Evolutionary conservation across 345 rosid genomes (phyloP).

Genomic region (Brassica cretica): DNA sequence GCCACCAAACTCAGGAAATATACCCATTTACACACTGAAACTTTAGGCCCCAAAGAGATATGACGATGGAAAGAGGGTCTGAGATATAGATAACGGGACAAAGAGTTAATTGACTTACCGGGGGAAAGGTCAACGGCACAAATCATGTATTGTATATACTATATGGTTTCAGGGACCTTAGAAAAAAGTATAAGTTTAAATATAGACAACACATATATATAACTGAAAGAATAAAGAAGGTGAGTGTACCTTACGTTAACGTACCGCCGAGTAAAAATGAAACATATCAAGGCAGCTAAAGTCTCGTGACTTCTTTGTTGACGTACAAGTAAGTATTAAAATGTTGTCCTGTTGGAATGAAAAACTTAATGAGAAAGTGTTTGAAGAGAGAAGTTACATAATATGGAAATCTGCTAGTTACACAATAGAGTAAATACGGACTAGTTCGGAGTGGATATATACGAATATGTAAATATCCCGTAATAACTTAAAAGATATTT

Average conservation of each 20-base stretch:
- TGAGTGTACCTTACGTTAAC: conserved; percentile 9
- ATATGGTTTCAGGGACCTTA: background rate
- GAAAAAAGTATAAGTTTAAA: background rate
- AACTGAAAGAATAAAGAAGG: background rate
- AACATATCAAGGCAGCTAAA: background rate
- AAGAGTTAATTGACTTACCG: background rate
- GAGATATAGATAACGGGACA: background rate
- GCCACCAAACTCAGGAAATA: background rate
- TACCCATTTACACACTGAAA: background rate
- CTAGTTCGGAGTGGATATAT: too few relatives aligned
- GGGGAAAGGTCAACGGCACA: background rate
- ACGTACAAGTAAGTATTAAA: background rate
- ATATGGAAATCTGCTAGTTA: too few relatives aligned
- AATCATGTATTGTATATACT: background rate
- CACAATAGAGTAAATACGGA: too few relatives aligned
- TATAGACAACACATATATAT: background rate
- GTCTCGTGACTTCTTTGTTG: conserved; percentile 17
- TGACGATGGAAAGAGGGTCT: background rate
- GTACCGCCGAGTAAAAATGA: background rate
- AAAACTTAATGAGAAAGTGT: too few relatives aligned
- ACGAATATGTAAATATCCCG: too few relatives aligned
- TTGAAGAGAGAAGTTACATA: too few relatives aligned
- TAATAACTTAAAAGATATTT: too few relatives aligned
- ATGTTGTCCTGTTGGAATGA: too few relatives aligned
- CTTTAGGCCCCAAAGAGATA: background rate